Evolutionary conservation across 352 stramenopile genomes (phyloP), one percentile per base, ranked within the genome.

Genomic region (Phytopythium boreale): DNA sequence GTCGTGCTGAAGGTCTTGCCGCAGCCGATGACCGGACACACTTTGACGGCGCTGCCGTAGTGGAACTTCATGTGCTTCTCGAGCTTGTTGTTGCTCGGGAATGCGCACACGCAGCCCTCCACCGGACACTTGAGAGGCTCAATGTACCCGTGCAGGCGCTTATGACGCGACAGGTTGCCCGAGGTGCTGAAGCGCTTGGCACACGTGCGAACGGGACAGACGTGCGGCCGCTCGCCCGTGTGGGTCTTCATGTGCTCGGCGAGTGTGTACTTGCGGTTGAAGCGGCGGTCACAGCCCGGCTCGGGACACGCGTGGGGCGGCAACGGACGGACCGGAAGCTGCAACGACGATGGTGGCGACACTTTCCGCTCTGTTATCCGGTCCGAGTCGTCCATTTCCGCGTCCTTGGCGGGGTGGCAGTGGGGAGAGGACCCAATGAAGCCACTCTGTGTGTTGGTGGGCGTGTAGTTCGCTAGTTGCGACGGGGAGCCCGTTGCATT

Each of bases 1-100:
- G 69, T 75, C 22, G 75, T 83, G 64, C 70, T 83, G 56, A 83
- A 83, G n/a, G 75, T 80, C 66, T 83, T 83, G 62, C 73, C 75
- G 55, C 75, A 83, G 4, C 62, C 64, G 37, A 67, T 53, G 4
- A 70, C 63, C 22, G 68, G 27, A 50, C 74, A 82, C 44, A 71
- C 71, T 26, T 82, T 75, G 19, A 76, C 66, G 8, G 68, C 67
- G 26, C 63, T 61, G n/a, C 70, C 70, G 51, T 70, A 74, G 61
- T 77, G 70, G 44, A 70, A 74, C 60, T 77, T 70, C 63, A 74
- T 72, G 52, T 77, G 70, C 58, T 74, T 69, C 59, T 69, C 64
- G 50, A 69, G 59, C 44, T 69, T 69, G 51, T 66, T 69, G 53
- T 59, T 65, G 57, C 64, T 69, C 27, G 64, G 58, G 41, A 69